Evolutionary conservation across 805 yeast genomes (phyloP), one percentile per base, ranked within the genome.

Genomic region (Suhomyces emberorum): DNA sequence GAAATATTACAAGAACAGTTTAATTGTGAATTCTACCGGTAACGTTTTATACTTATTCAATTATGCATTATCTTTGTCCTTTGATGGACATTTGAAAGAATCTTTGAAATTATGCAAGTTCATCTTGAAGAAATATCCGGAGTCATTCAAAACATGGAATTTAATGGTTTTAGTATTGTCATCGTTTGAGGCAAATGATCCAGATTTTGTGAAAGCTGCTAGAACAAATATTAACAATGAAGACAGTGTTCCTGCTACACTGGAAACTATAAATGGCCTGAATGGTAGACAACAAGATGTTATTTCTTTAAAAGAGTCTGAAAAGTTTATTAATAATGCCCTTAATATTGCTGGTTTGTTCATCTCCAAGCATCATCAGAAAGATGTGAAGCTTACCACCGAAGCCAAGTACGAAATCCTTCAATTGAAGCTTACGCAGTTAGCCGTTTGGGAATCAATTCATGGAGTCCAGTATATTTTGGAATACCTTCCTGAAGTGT

Each of bases 361-460:
- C 37, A 52, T 64, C 14, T 37, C 43, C 28, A 59, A 57, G 38
- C 52, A 57, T 41, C 48, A 49, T n/a, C 54, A 57, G 28, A 43
- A 42, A 15, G 57, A 51, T 23, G 41, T 48, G 7, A 46, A 50
- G 15, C 42, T 65, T 18, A 49, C 63, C 3, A 33, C 48, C 6
- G 56, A 53, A 22, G 51, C 57, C 28, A 65, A 73, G 49, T 63
- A 73, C 61, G 79, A 72, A 39, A 71, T 79, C 38, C 52, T 81
- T 35, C 85, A 86, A 52, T 68, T 88, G 54, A 84, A 84, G 48
- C 69, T 84, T 59, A 82, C 95, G 0, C 86, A 83, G 48, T 61
- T 88, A 24, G 78, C 86, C 1, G 63, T 87, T n/a, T 61, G 78
- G 35, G 88, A 83, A 49, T 69, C 76, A 4, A 63, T 75, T 3